Conservation (phyloP, 2,329 filamentous ascomycete genomes). For the Rutstroemia sydowiana region DNA sequence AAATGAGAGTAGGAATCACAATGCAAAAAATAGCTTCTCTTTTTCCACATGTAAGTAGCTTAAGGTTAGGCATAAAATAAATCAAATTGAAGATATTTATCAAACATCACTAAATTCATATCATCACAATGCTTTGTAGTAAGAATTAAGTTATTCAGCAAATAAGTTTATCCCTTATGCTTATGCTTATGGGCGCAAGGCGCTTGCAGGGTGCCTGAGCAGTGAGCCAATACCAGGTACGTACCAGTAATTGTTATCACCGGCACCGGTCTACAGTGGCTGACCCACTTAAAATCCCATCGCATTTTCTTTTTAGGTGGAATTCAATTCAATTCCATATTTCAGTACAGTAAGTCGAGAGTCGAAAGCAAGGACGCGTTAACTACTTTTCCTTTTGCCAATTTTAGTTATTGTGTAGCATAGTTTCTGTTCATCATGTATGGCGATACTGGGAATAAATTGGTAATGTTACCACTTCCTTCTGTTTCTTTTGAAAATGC, state of each 20-base stretch:
- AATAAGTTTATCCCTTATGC: no score
- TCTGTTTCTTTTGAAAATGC: background rate
- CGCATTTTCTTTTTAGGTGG: background rate
- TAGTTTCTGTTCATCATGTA: conserved; percentile 45
- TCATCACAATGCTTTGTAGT: no score
- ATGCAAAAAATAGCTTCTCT: no score
- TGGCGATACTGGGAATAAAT: conserved; percentile 62
- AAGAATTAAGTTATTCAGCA: no score
- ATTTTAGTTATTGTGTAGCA: background rate
- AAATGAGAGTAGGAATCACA: background rate
- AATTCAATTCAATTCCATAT: background rate
- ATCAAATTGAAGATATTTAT: no score
- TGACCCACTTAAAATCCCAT: background rate
- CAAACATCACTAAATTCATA: no score
- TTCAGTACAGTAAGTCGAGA: background rate
- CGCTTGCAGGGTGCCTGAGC: no score
- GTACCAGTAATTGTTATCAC: background rate
- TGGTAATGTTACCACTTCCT: conserved; percentile 38
- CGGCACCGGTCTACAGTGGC: background rate
- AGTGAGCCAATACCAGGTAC: no score
- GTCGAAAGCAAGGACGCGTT: background rate
- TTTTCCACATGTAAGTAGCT: no score
- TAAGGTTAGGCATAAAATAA: no score
- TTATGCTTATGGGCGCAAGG: no score
- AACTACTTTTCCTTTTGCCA: background rate